Percentiles rank a stretch among this genome's conserved stretches.
phyloP scores from a whole-genome alignment of 495 filamentous ascomycete species.

The Podospora didyma region DNA sequence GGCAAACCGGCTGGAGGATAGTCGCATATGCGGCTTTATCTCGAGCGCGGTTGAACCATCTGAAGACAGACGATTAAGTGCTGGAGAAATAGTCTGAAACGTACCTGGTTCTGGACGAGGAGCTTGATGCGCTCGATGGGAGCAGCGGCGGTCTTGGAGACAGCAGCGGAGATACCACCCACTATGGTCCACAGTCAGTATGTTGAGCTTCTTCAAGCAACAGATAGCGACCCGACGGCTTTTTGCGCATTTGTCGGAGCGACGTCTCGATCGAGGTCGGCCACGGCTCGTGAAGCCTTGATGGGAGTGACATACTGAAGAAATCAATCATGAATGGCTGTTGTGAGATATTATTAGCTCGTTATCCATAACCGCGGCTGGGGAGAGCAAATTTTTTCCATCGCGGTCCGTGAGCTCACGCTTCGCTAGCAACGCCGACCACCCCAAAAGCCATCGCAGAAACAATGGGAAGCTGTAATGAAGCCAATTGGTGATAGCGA shows the following conservation, averaged over 20 bases:
- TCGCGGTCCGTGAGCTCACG: background rate
- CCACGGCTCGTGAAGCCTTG: background rate
- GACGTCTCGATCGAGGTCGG: background rate
- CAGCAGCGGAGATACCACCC: conserved; percentile 99
- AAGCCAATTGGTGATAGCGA: conserved; percentile 28
- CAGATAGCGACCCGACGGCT: conserved; percentile 37
- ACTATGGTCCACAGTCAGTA: conserved; percentile 53
- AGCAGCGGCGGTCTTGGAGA: conserved; percentile 99
- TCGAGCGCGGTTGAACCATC: background rate
- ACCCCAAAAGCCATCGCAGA: conserved; percentile 13
- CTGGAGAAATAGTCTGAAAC: conserved; percentile 29
- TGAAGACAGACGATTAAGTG: background rate
- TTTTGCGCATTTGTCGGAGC: conserved; percentile 11
- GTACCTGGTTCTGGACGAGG: conserved; percentile 99
- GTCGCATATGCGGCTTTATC: background rate
- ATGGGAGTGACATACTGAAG: conserved; percentile 73
- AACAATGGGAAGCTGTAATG: conserved; percentile 3
- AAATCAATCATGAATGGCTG: conserved; percentile 84
- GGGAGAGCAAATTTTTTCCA: background rate
- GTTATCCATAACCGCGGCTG: background rate
- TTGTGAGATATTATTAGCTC: conserved; percentile 8
- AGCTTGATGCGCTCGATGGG: conserved; percentile 99
- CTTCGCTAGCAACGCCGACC: conserved; percentile 1
- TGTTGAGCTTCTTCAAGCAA: conserved; percentile 3
- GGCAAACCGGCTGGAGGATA: background rate